phyloP scores from a whole-genome alignment of 1,284 basidiomycete species.

The Cutaneotrichosporon spelunceum region DNA sequence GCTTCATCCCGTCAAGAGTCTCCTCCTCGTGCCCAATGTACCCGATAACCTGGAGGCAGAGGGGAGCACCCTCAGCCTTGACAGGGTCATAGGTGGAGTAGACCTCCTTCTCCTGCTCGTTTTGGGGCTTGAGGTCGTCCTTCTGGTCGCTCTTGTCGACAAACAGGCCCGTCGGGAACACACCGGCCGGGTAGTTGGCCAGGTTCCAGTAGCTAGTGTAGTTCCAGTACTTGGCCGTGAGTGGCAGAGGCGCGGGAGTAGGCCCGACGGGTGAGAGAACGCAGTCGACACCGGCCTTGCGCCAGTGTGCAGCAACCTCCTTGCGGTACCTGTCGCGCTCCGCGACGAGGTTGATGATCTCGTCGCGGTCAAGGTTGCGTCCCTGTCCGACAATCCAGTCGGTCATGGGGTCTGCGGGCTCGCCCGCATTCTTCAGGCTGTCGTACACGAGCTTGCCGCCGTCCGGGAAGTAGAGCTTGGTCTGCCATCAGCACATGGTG shows the following conservation, averaged over 20 bases:
- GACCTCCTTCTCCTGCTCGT: slow-evolving; percentile 50
- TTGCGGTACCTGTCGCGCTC: slow-evolving; percentile 37
- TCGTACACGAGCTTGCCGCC: slow-evolving; percentile 29
- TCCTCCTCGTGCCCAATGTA: slow-evolving; percentile 22
- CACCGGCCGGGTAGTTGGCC: slow-evolving; percentile 64
- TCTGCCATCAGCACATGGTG: neutral
- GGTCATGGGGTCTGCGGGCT: slow-evolving; percentile 39
- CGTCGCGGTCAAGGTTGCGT: slow-evolving; percentile 3
- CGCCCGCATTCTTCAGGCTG: slow-evolving; percentile 27
- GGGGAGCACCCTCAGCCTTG: slow-evolving; percentile 13
- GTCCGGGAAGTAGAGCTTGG: slow-evolving; percentile 41
- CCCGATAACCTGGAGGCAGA: slow-evolving; percentile 22
- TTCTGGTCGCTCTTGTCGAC: neutral
- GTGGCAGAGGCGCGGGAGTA: slow-evolving; percentile 37
- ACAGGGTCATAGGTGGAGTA: slow-evolving; percentile 27
- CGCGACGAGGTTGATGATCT: neutral
- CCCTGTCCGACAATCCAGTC: slow-evolving; percentile 33
- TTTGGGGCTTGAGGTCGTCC: slow-evolving; percentile 37
- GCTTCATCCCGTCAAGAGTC: slow-evolving; percentile 8
- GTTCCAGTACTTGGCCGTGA: slow-evolving; percentile 42
- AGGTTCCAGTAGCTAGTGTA: slow-evolving; percentile 68
- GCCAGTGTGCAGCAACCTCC: slow-evolving; percentile 33
- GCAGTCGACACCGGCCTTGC: slow-evolving; percentile 35
- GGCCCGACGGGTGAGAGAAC: slow-evolving; percentile 42
- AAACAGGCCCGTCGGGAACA: slow-evolving; percentile 63